phyloP scores from a whole-genome alignment of 2,329 filamentous ascomycete genomes.

The Aureobasidium melanogenum region DNA sequence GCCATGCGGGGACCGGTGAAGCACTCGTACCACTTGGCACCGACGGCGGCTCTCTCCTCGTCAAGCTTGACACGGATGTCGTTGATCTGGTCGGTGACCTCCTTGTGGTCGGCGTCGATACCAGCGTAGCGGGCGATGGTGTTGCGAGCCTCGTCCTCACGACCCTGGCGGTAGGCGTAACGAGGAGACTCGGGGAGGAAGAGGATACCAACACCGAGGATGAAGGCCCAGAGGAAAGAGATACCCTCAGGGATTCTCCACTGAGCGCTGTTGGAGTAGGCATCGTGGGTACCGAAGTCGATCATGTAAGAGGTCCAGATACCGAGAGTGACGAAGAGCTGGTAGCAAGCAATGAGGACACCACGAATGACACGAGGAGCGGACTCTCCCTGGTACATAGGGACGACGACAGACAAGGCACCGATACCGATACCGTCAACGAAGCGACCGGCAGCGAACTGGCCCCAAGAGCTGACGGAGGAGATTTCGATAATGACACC shows the following conservation, averaged over 20 bases:
- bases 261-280: slow-evolving; percentile 16
- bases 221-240: slow-evolving; percentile 24
- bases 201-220: slow-evolving; percentile 25
- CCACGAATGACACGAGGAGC: slow-evolving; percentile 55
- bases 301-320: slow-evolving; percentile 29
- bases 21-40: slow-evolving; percentile 22
- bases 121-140: slow-evolving; percentile 24
- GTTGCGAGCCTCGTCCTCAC: slow-evolving; percentile 23
- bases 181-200: slow-evolving; percentile 26
- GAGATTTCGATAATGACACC: slow-evolving; percentile 37
- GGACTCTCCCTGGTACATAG: slow-evolving; percentile 59
- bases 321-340: slow-evolving; percentile 38
- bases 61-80: slow-evolving; percentile 26
- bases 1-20: slow-evolving; percentile 23
- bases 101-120: slow-evolving; percentile 18
- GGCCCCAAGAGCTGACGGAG: slow-evolving; percentile 31
- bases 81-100: slow-evolving; percentile 21
- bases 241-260: slow-evolving; percentile 27
- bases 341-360: slow-evolving; percentile 46
- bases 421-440: slow-evolving; percentile 36
- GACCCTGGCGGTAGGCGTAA: slow-evolving; percentile 23
- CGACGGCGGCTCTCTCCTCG: slow-evolving; percentile 20
- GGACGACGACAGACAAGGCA: slow-evolving; percentile 47
- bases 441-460: slow-evolving; percentile 40
- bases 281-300: slow-evolving; percentile 22